Evolutionary conservation across 768 basidiomycete genomes (phyloP), one percentile per base, ranked within the genome.

Genomic region (Leccinum incarnatum): DNA sequence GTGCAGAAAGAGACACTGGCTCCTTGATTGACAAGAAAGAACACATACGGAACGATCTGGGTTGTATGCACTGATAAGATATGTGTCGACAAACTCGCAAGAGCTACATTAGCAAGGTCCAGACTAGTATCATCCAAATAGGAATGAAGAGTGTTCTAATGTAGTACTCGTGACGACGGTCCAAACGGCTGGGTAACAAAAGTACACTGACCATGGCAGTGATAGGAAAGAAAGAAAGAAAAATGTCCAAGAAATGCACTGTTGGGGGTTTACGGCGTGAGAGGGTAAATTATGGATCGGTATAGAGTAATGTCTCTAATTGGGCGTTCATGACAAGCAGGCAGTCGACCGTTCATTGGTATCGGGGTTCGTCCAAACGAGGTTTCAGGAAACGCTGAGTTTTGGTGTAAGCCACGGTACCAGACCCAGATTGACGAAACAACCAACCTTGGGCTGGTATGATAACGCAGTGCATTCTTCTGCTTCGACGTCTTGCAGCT

Each of bases 381-480:
- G 46, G 30, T 42, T 23, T 66, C 40, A 72, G 50, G 2, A 55
- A 4, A 21, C 55, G 66, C 71, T 72, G 45, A 37, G 14, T 37
- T 37, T 1, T 49, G 17, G 5, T 0, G 23, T 64, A n/a, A 64
- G 55, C 2, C 2, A 2, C 5, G 23, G 3, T 23, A n/a, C 21
- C 4, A 34, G 53, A 15, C 7, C 12, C 15, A 5, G 14, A 12
- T 48, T 4, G 9, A 8, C 11, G 8, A 14, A 3, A 40, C 29
- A 2, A 29, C 57, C 19, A 14, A 67, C 70, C 61, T 71, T 73
- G 55, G 63, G 67, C 9, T 61, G 60, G 7, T 59, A 51, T 25
- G 51, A 14, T 32, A 14, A 25, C 10, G 34, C 7, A 3, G 11
- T 10, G 12, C 5, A 11, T 1, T 15, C 56, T 4, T 63, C 63